phyloP scores from a whole-genome alignment of 495 filamentous ascomycete species.

The Aspergillus bridgeri region DNA sequence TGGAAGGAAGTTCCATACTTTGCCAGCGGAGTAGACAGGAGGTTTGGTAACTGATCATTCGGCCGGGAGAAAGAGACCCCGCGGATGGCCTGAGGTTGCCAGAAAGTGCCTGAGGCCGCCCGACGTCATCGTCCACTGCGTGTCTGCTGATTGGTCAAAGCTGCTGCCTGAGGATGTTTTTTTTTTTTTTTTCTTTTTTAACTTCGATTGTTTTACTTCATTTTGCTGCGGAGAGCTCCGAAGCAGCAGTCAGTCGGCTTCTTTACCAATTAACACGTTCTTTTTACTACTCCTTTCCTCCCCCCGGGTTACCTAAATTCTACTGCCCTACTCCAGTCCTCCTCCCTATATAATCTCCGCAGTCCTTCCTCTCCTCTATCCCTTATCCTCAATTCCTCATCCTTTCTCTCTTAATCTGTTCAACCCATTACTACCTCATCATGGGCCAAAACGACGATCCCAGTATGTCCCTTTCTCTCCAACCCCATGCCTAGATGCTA shows the following conservation, averaged over 20 bases:
- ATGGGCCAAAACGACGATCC: constrained; percentile 39
- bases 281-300: background rate
- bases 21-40: too few relatives aligned
- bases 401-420: background rate
- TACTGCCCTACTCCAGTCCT: too few relatives aligned
- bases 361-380: constrained; percentile 4
- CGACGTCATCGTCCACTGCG: constrained; percentile 1
- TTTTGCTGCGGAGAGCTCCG: too few relatives aligned
- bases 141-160: background rate
- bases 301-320: background rate
- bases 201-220: too few relatives aligned
- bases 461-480: constrained; percentile 20
- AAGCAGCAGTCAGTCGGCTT: too few relatives aligned
- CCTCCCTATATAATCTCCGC: constrained; percentile 15
- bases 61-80: background rate
- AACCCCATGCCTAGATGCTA: background rate
- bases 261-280: background rate
- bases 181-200: constrained; percentile 1
- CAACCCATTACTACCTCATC: too few relatives aligned
- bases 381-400: background rate
- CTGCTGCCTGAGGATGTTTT: background rate
- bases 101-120: background rate
- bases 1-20: too few relatives aligned
- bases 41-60: background rate
- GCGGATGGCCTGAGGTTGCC: background rate